Evolutionary conservation across 192 early-diverging fungal genomes (phyloP), one percentile per base, ranked within the genome.

Genomic region (Ambispora gerdemannii): DNA sequence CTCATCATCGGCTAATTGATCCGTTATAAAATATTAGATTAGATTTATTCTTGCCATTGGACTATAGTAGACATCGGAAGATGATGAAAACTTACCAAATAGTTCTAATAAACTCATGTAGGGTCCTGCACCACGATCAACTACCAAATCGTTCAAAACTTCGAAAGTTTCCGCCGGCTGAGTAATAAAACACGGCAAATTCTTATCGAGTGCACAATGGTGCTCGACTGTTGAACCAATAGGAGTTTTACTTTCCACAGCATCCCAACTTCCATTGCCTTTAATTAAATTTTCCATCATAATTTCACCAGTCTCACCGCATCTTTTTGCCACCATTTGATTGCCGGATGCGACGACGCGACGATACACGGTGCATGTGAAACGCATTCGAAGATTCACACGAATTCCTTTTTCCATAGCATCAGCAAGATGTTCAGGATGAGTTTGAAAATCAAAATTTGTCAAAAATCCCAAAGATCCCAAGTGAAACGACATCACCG

Each of bases 381-480:
- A 90, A 17, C 96, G 86, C 80, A 95, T 93, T 58, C 96, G 84
- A 67, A 96, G 68, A 59, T 93, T 98, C 73, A 97, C 87, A 20
- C 92, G 82, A 34, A 95, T 83, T 8, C 87, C 87, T 63, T 86
- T 67, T 52, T 83, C 78, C 38, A 88, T 76, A n/a, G 87, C 86
- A n/a, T 85, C 78, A 13, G 74, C 76, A 4, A 95, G 74, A 24
- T 87, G 82, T 2, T 84, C 38, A 2, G 80, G 65, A 51, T 87
- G 87, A 31, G 87, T 79, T 3, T 77, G 77, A 63, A 89, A 89
- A 65, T 90, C 81, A 75, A 97, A 97, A 3, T 93, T 91, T 0
- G 96, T 96, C 36, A 98, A 72, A 50, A 98, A 98, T n/a, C 96
- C 95, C 35, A 98, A 76, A 30, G 94, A 96, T 3, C 96, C 96